Conservation (phyloP, 179 eudicot species). For the Nepenthes alata region DNA sequence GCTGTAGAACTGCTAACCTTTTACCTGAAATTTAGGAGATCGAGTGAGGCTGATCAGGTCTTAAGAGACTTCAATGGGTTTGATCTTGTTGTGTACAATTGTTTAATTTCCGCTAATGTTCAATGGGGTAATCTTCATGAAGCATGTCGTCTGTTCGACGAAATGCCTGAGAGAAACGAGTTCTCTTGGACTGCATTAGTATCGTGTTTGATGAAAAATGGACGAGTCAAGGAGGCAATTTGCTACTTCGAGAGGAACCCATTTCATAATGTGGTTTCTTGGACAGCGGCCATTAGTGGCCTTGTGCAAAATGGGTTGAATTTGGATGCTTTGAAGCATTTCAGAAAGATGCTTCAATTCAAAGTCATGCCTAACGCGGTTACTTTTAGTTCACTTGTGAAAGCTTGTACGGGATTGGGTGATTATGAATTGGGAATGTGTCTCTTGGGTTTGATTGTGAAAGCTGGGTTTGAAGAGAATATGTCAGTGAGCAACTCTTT, state of each 20-base stretch:
- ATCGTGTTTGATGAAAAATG: conserved; percentile 30
- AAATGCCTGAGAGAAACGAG: no score
- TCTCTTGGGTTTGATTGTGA: conserved; percentile 25
- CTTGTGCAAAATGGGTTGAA: conserved; percentile 32
- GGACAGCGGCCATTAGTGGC: conserved; percentile 45
- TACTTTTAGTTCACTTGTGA: conserved; percentile 30
- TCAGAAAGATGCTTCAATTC: conserved; percentile 21
- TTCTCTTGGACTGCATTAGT: not conserved
- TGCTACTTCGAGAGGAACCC: conserved; percentile 29
- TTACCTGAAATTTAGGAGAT: no score
- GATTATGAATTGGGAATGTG: conserved; percentile 28
- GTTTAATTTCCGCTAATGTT: no score
- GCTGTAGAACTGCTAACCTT: no score
- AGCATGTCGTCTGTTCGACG: no score
- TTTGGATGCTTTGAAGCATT: conserved; percentile 22
- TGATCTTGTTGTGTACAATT: no score
- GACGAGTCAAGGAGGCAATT: conserved; percentile 27
- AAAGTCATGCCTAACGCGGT: conserved; percentile 34
- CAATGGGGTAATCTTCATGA: no score
- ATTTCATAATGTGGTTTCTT: conserved; percentile 27
- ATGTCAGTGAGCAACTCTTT: conserved; percentile 34
- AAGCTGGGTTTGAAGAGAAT: conserved; percentile 30
- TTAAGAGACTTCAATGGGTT: no score
- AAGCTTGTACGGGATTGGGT: conserved; percentile 23
- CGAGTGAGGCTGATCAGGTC: no score